Evolutionary conservation across 495 filamentous ascomycete species (phyloP).

Genomic region (Recurvomyces mirabilis): DNA sequence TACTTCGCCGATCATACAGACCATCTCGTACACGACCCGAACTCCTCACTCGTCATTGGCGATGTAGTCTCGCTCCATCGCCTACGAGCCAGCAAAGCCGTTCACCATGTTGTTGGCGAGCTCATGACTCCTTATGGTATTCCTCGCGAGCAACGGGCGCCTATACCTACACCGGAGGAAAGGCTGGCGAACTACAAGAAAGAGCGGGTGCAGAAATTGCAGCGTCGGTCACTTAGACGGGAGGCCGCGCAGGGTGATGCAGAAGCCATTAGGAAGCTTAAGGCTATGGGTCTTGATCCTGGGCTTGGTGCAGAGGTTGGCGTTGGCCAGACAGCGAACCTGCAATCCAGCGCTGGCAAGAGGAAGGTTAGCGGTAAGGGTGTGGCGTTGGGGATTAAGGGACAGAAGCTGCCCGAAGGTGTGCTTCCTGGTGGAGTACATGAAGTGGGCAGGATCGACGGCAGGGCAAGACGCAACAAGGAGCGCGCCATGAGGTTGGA

Average conservation of each 20-base stretch:
- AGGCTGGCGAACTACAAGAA: constrained; percentile 38
- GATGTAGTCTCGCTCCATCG: constrained; percentile 53
- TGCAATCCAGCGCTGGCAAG: constrained; percentile 6
- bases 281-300: constrained; percentile 15
- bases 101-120: constrained; percentile 64
- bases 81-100: constrained; percentile 54
- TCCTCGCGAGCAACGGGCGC: constrained; percentile 49
- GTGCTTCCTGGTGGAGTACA: constrained; percentile 23
- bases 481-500: constrained; percentile 15
- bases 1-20: constrained; percentile 29
- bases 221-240: constrained; percentile 16
- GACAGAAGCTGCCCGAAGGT: constrained; percentile 21
- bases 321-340: constrained; percentile 9
- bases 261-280: constrained; percentile 9
- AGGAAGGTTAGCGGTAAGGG: constrained; percentile 9
- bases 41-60: constrained; percentile 58
- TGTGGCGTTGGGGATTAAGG: constrained; percentile 15
- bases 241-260: constrained; percentile 9
- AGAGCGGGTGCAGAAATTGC: constrained; percentile 30
- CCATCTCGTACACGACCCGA: constrained; percentile 63
- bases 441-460: constrained; percentile 17
- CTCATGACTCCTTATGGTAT: constrained; percentile 65
- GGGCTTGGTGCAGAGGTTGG: constrained; percentile 13
- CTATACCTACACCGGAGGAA: constrained; percentile 54
- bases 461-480: constrained; percentile 21